Percentiles rank a stretch among this genome's conserved stretches.
Evolutionary conservation across 352 stramenopile genomes (phyloP).

Genomic region (Pythium guiyangense): DNA sequence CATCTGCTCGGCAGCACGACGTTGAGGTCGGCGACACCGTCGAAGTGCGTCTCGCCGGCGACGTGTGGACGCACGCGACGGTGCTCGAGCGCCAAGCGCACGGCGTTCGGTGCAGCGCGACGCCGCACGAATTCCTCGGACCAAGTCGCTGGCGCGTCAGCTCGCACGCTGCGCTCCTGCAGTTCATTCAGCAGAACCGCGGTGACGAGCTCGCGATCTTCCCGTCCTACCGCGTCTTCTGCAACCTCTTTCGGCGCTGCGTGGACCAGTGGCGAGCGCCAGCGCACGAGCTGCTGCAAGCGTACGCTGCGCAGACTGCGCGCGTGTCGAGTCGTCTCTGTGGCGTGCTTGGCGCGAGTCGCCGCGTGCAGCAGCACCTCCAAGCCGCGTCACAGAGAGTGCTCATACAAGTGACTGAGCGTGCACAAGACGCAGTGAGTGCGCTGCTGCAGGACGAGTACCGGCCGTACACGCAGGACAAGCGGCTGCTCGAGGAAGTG

Average conservation of each 20-base stretch:
- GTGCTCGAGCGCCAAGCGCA: no score
- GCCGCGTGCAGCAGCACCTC: no score
- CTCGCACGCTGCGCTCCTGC: slow-evolving; percentile 6
- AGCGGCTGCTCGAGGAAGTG: slow-evolving; percentile 18
- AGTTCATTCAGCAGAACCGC: slow-evolving; percentile 27
- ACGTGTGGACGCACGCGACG: no score
- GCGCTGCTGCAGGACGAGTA: slow-evolving; percentile 24
- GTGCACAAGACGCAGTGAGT: no score
- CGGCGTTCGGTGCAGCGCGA: no score
- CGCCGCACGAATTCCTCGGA: no score
- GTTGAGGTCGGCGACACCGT: slow-evolving; percentile 1
- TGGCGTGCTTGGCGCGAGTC: no score
- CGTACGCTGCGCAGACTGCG: slow-evolving; percentile 22
- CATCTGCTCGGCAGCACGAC: no score
- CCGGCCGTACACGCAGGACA: slow-evolving; percentile 36
- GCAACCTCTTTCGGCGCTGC: slow-evolving; percentile 24
- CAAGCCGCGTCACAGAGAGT: slow-evolving; percentile 10
- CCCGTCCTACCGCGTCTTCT: slow-evolving; percentile 32
- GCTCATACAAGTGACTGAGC: slow-evolving; percentile 13
- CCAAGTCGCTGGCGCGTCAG: no score
- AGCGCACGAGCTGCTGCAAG: slow-evolving; percentile 18
- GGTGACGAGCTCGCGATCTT: slow-evolving; percentile 36
- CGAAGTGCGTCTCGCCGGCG: no score
- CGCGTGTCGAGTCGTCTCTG: slow-evolving; percentile 15
- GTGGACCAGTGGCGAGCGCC: slow-evolving; percentile 25